These are phyloP conservation scores for Pichia membranifaciens DNA, from an alignment of 805 yeast species.

Conservation along the genomic window DNA sequence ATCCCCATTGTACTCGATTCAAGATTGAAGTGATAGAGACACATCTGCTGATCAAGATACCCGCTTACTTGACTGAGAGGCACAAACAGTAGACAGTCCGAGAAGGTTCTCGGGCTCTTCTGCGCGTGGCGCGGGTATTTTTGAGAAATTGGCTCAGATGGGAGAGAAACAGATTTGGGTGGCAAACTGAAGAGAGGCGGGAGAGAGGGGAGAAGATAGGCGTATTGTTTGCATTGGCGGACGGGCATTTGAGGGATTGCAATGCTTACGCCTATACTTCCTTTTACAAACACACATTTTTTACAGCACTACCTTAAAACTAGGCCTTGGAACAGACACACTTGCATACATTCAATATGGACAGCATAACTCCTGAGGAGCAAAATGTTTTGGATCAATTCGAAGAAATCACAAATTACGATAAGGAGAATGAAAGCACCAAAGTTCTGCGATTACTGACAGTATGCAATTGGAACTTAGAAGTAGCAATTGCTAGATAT, in stretches of 20 bases:
- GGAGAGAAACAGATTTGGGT: neutral
- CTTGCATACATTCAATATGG: slow-evolving; percentile 13
- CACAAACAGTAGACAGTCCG: neutral
- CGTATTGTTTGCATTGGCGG: neutral
- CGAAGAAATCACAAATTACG: slow-evolving; percentile 43
- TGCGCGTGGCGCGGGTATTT: neutral
- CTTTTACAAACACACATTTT: too few species aligned
- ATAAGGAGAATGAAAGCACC: slow-evolving; percentile 40
- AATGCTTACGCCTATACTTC: too few species aligned
- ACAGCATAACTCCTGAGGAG: slow-evolving; percentile 31
- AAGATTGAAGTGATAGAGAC: too few species aligned
- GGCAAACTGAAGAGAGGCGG: too few species aligned
- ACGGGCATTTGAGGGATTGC: too few species aligned
- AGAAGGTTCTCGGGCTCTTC: slow-evolving; percentile 2
- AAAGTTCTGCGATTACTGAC: slow-evolving; percentile 42
- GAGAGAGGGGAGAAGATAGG: too few species aligned
- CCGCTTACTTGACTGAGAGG: too few species aligned
- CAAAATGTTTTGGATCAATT: slow-evolving; percentile 42
- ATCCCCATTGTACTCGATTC: too few species aligned
- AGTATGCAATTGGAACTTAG: slow-evolving; percentile 55
- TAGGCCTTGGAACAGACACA: too few species aligned
- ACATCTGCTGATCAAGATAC: too few species aligned
- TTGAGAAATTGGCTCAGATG: neutral
- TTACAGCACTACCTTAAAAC: too few species aligned
- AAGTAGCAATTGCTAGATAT: slow-evolving; percentile 53